Percentiles rank a stretch among this genome's conserved stretches.
Evolutionary conservation across 768 basidiomycete species (phyloP).

Genomic region (Kwoniella dendrophila): DNA sequence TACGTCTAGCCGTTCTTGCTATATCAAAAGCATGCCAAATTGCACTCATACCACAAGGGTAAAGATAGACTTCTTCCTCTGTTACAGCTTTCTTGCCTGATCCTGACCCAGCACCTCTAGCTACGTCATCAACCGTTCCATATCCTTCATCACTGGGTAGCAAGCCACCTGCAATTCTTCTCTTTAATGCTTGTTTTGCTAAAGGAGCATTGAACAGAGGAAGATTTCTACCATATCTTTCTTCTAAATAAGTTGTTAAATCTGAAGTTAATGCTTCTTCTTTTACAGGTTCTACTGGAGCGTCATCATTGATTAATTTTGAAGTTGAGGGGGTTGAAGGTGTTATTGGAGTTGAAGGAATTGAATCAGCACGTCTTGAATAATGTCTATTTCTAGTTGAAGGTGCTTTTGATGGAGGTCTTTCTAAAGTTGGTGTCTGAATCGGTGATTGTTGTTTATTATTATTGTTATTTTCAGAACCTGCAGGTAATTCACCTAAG

Average conservation of each 20-base stretch:
- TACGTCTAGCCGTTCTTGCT: conserved; percentile 60
- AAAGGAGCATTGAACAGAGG: conserved; percentile 69
- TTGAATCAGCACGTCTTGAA: conserved; percentile 43
- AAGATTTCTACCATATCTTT: conserved; percentile 90
- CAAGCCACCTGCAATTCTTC: conserved; percentile 84
- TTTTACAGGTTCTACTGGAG: conserved; percentile 33
- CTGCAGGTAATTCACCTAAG: conserved; percentile 61
- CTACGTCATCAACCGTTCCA: conserved; percentile 43
- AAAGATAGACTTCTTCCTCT: conserved; percentile 87
- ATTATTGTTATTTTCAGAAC: conserved; percentile 14
- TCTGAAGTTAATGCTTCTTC: conserved; percentile 66
- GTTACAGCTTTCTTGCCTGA: conserved; percentile 61
- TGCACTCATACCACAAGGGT: conserved; percentile 85
- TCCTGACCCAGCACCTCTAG: conserved; percentile 43
- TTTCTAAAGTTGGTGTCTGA: conserved; percentile 10
- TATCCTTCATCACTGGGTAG: conserved; percentile 64
- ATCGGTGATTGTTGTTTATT: conserved; percentile 14
- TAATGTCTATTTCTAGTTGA: conserved; percentile 55
- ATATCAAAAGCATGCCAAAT: conserved; percentile 90
- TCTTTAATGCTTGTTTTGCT: conserved; percentile 85
- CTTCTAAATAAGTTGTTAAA: conserved; percentile 78
- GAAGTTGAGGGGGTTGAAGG: conserved; percentile 15
- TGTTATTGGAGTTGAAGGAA: conserved; percentile 28
- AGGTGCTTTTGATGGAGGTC: conserved; percentile 28
- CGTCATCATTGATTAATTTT: conserved; percentile 21